These are phyloP conservation scores for Trypanosoma melophagium DNA, from an alignment of 208 protist genomes.

Conservation along the genomic window DNA sequence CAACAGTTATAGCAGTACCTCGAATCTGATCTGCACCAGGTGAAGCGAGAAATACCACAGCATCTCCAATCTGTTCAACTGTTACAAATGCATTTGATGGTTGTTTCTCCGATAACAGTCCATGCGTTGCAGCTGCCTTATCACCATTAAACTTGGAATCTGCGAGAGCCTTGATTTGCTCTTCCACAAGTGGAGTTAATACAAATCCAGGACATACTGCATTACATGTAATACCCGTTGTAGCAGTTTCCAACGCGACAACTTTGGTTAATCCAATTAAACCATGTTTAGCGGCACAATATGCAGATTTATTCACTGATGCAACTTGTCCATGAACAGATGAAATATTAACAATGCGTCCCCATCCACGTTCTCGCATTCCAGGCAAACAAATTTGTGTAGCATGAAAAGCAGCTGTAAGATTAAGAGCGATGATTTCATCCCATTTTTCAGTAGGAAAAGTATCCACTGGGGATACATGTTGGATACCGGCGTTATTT, in stretches of 20 bases:
- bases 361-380: conserved; percentile 39
- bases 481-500: conserved; percentile 58
- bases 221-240: conserved; percentile 44
- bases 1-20: conserved; percentile 31
- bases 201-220: conserved; percentile 49
- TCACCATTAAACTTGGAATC: conserved; percentile 28
- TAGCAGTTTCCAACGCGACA: conserved; percentile 45
- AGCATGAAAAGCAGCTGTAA: conserved; percentile 41
- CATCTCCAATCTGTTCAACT: conserved; percentile 32
- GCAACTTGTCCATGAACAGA: conserved; percentile 46
- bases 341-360: conserved; percentile 52
- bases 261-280: conserved; percentile 54
- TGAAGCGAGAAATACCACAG: conserved; percentile 45
- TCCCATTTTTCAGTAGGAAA: conserved; percentile 43
- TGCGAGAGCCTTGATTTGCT: conserved; percentile 33
- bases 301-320: conserved; percentile 46
- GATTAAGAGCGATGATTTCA: conserved; percentile 45
- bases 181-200: conserved; percentile 42
- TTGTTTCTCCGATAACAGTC: conserved; percentile 36
- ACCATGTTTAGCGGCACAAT: conserved; percentile 56
- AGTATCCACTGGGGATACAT: conserved; percentile 37
- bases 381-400: conserved; percentile 35
- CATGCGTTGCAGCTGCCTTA: conserved; percentile 23
- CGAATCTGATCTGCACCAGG: conserved; percentile 30
- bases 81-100: conserved; percentile 35